Base-by-base conservation (phyloP, 2,329 filamentous ascomycete genomes). In the Lithohypha guttulata region DNA sequence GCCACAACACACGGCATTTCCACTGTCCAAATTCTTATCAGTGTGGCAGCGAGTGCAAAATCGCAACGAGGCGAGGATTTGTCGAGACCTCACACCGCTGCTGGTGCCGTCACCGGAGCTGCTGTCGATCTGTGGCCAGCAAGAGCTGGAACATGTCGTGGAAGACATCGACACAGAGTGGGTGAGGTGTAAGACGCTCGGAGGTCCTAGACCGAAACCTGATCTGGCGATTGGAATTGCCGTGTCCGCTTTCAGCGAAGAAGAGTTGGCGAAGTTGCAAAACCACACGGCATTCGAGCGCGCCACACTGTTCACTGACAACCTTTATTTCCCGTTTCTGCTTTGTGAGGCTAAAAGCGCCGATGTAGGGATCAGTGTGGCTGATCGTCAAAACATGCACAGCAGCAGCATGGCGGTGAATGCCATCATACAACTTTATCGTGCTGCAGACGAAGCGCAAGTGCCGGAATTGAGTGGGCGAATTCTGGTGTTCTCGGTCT, bases 151-250 rank as follows among this genome's bases (percentile, higher is more conserved):
- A 11, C 4, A 71, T 70, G 45, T 75, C 71, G 18, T 64, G 65
- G 53, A 74, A 73, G 4, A 70, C 70, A 25, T 70, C 63, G 25
- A 72, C 65, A 14, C 69, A 69, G 4, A 4, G 15, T 28, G 26
- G 26, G 15, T n/a, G 11, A 28, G 26, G 15, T 28, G 26, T 14
- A 28, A 11, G n/a, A 11, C 26, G 26, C 4, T 28, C 11, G 26
- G 26, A 28, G 15, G 26, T 14, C n/a, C 26, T 10, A 28, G n/a
- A 28, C 26, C 26, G 26, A 28, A 28, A 14, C 26, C 26, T 6
- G 26, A 28, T 28, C 15, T n/a, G 11, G 15, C 26, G 4, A 14
- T 14, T 28, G 26, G 26, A n/a, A 11, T 28, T 11, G 11, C 4
- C 11, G 11, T 4, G n/a, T n/a, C 11, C 9, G 15, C 11, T 14